Evolutionary conservation across 73 alveolate species (phyloP).

Genomic region (Urostyla sp.): DNA sequence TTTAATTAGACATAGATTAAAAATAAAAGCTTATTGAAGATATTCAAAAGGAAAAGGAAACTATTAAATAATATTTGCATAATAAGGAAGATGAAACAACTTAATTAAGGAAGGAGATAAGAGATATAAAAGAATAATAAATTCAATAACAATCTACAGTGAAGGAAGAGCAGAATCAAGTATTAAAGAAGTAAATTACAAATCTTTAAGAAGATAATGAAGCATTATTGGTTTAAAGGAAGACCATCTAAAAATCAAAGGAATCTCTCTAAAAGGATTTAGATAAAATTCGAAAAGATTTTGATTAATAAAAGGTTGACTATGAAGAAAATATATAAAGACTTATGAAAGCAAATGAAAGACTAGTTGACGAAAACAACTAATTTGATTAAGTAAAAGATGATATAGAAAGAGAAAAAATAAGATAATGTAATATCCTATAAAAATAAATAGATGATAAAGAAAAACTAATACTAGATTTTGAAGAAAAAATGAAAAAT

Average conservation of each 20-base stretch:
- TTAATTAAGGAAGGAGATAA: background rate
- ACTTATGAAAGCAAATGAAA: conserved; percentile 56
- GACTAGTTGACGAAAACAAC: conserved; percentile 29
- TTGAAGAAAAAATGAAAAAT: conserved; percentile 8
- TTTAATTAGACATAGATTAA: background rate
- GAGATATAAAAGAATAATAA: background rate
- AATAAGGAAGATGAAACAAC: conserved; percentile 24
- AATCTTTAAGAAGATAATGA: conserved; percentile 63
- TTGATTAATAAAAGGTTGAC: conserved; percentile 22
- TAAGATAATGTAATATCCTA: background rate
- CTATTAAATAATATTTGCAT: conserved; percentile 1
- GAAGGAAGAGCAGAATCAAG: background rate
- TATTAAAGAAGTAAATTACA: background rate
- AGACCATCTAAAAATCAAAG: conserved; percentile 54
- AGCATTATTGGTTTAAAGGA: conserved; percentile 60
- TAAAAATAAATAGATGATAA: too few relatives aligned
- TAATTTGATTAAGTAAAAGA: conserved; percentile 12
- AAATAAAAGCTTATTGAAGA: background rate
- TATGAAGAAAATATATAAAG: conserved; percentile 45
- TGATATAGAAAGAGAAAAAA: conserved; percentile 5
- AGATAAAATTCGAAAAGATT: conserved; percentile 53
- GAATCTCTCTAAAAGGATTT: conserved; percentile 57
- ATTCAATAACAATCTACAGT: background rate
- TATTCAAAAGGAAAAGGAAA: conserved; percentile 17
- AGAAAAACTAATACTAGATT: background rate